Evolutionary conservation across 257 asterid species (phyloP), one percentile per base, ranked within the genome.

Genomic region (Ajuga chamaepitys): DNA sequence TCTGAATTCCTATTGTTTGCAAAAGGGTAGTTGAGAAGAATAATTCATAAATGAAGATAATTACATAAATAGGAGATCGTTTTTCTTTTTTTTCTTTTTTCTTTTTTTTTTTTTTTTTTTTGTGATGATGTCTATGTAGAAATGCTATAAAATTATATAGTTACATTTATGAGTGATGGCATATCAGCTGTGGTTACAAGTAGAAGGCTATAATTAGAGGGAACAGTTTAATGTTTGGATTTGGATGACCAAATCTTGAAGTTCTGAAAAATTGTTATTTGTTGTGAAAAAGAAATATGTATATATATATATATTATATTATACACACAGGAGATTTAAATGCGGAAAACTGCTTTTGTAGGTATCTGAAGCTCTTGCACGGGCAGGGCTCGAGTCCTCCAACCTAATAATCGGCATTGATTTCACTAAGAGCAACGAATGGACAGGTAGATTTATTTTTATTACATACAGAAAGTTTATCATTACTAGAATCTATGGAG

Each of bases 401-500:
- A 83, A 83, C 71, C 80, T 83, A 32, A 83, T 83, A 65, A 65
- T 83, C 10, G 89, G 89, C 47, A 78, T 83, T 63, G 89, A 83
- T 78, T 83, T 83, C 69, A 83, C 89, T 20, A 83, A 81, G 69
- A 83, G 89, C 79, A 83, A 83, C 47, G 89, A 83, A 54, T 83
- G 89, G 89, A 81, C 84, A 66, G 86, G 89, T 83, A 42, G 25
- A 20, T 18, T 42, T 18, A 12, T 52, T 16, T 71, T 52, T 57
- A 18, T 62, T 37, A 11, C 26, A 8, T 38, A 28, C 41, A 21
- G 7, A 53, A 67, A 28, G 21, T 58, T n/a, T n/a, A 12, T 3
- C 62, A 16, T 35, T 62, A 12, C 25, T 70, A 34, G 6, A 66
- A 57, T 34, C 54, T 37, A 22, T 37, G 14, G 63, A 72, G 53